Conservation (phyloP, 441 rosid species). For the Monsonia emarginata region DNA sequence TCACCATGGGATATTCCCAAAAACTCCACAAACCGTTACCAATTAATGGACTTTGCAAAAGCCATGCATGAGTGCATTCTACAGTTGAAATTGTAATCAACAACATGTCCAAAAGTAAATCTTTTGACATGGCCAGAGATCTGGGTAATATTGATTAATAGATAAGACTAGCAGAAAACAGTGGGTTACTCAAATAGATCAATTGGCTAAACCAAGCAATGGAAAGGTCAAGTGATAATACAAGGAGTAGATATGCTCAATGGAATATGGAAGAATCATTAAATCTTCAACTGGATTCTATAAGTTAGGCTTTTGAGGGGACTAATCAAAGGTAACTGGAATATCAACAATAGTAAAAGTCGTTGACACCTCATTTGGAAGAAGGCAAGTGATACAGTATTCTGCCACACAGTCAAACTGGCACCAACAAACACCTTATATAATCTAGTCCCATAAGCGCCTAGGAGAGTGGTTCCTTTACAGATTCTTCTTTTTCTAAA, state of each 20-base stretch:
- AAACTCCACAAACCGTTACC: neutral
- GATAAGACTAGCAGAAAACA: neutral
- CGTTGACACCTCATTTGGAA: neutral
- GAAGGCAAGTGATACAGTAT: neutral
- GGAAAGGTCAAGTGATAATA: neutral
- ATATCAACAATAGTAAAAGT: neutral
- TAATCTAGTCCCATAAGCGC: neutral
- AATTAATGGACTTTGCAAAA: neutral
- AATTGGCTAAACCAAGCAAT: neutral
- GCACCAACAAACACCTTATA: neutral
- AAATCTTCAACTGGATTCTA: neutral
- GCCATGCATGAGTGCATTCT: neutral
- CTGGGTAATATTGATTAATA: neutral
- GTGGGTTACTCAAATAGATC: neutral
- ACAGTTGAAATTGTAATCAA: neutral
- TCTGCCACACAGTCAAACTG: neutral
- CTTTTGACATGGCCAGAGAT: neutral
- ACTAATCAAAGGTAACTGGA: neutral
- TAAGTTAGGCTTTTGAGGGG: constrained; percentile 1
- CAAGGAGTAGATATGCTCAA: neutral
- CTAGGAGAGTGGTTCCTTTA: neutral
- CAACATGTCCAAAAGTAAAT: neutral
- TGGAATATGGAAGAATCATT: neutral
- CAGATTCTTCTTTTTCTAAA: neutral
- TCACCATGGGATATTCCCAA: neutral